Percentiles rank a stretch among this genome's conserved stretches.
Evolutionary conservation across 805 yeast genomes (phyloP).

Genomic region (Candida incommunis): DNA sequence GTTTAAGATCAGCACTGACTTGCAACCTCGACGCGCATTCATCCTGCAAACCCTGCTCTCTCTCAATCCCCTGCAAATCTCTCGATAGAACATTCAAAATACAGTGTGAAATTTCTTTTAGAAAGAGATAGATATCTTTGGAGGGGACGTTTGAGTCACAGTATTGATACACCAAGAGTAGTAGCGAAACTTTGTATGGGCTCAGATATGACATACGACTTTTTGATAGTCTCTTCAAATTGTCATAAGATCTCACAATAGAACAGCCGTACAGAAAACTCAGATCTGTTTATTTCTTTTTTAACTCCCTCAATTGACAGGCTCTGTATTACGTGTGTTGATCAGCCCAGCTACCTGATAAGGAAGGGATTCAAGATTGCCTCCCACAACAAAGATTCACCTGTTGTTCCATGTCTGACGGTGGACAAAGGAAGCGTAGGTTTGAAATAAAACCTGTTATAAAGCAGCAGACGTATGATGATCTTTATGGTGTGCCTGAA

Average conservation of each 20-base stretch:
- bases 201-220: no score
- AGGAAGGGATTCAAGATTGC: conserved; percentile 8
- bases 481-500: conserved; percentile 88
- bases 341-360: no score
- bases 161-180: conserved; percentile 1
- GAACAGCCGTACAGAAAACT: no score
- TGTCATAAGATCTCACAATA: no score
- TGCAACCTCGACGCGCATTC: not conserved
- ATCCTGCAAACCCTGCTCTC: not conserved
- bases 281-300: no score
- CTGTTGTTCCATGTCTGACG: conserved; percentile 3
- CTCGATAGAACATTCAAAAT: not conserved
- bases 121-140: not conserved
- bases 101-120: not conserved
- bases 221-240: no score
- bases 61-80: not conserved
- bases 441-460: conserved; percentile 24
- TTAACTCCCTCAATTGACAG: no score
- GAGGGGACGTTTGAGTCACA: not conserved
- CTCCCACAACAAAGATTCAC: conserved; percentile 15
- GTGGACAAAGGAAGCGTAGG: conserved; percentile 5
- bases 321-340: no score
- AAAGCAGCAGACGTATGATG: conserved; percentile 56
- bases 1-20: not conserved
- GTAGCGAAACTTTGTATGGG: not conserved